These are phyloP conservation scores for Eutrema yunnanense DNA, from an alignment of 345 rosid genomes.

Conservation along the genomic window DNA sequence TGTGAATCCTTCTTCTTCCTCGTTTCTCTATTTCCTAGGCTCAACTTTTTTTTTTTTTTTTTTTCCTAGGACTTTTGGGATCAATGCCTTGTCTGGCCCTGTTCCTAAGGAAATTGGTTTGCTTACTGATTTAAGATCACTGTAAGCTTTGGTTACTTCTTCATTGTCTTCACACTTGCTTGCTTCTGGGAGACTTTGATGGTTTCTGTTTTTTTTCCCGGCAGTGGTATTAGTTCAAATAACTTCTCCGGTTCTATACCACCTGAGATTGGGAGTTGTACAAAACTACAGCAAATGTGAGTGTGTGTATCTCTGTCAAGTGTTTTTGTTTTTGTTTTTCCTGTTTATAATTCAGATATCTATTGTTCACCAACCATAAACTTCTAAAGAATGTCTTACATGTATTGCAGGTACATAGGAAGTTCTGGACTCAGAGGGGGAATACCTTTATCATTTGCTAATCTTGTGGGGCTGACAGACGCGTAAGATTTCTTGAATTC, in stretches of 20 bases:
- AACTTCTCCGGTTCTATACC: slow-evolving; percentile 72
- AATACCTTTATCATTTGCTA: slow-evolving; percentile 48
- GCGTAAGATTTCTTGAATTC: slow-evolving; percentile 19
- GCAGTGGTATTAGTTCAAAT: slow-evolving; percentile 45
- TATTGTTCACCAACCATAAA: background rate
- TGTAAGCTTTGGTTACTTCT: slow-evolving; percentile 38
- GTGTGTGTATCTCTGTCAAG: slow-evolving; percentile 15
- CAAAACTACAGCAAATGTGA: slow-evolving; percentile 49
- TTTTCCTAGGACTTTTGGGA: slow-evolving; percentile 40
- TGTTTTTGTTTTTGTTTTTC: background rate
- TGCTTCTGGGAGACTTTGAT: background rate
- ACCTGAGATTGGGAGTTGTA: slow-evolving; percentile 49
- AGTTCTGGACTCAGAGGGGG: slow-evolving; percentile 58
- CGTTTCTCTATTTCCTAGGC: slow-evolving; percentile 25
- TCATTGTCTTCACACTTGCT: background rate
- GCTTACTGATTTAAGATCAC: slow-evolving; percentile 39
- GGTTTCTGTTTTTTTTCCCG: background rate
- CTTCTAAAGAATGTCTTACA: background rate
- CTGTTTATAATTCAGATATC: background rate
- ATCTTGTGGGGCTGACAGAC: slow-evolving; percentile 19
- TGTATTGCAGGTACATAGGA: slow-evolving; percentile 37
- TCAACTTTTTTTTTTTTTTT: background rate
- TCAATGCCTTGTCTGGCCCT: slow-evolving; percentile 57
- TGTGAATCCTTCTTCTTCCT: background rate
- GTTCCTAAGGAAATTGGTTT: slow-evolving; percentile 62